Evolutionary conservation across 208 protist genomes (phyloP).

Genomic region (Leishmania tarentolae): DNA sequence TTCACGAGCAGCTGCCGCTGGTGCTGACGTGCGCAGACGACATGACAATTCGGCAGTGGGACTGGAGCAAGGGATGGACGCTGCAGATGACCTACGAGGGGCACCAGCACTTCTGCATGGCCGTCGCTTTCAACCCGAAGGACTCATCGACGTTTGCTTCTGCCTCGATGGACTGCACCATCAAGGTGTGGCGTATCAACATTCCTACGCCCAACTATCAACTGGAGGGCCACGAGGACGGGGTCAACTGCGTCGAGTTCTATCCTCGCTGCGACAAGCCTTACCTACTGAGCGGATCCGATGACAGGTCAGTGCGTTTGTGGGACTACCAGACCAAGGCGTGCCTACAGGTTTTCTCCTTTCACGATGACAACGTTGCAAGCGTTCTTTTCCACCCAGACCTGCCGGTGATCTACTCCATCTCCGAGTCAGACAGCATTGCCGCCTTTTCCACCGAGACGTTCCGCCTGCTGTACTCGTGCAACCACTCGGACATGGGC

Average conservation of each 20-base stretch:
- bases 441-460: slow-evolving; percentile 96
- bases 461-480: slow-evolving; percentile 93
- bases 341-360: slow-evolving; percentile 95
- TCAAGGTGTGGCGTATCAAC: slow-evolving; percentile 97
- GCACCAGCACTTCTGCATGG: slow-evolving; percentile 99
- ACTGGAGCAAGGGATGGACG: slow-evolving; percentile 97
- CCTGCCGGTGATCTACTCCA: slow-evolving; percentile 96
- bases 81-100: slow-evolving; percentile 95
- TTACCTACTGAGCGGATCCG: slow-evolving; percentile 97
- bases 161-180: slow-evolving; percentile 96
- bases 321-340: slow-evolving; percentile 99
- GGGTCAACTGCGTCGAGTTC: slow-evolving; percentile 99
- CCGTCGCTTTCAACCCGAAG: slow-evolving; percentile 97
- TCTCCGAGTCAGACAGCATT: slow-evolving; percentile 95
- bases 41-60: slow-evolving; percentile 98
- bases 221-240: slow-evolving; percentile 98
- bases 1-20: slow-evolving; percentile 97
- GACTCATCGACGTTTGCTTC: slow-evolving; percentile 98
- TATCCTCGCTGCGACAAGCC: slow-evolving; percentile 98
- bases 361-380: slow-evolving; percentile 97
- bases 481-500: slow-evolving; percentile 95
- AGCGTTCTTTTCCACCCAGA: slow-evolving; percentile 97
- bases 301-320: slow-evolving; percentile 96
- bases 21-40: slow-evolving; percentile 98
- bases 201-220: slow-evolving; percentile 95